Evolutionary conservation across 2,329 filamentous ascomycete genomes (phyloP), one percentile per base, ranked within the genome.

Genomic region (Ophiostoma sp.): DNA sequence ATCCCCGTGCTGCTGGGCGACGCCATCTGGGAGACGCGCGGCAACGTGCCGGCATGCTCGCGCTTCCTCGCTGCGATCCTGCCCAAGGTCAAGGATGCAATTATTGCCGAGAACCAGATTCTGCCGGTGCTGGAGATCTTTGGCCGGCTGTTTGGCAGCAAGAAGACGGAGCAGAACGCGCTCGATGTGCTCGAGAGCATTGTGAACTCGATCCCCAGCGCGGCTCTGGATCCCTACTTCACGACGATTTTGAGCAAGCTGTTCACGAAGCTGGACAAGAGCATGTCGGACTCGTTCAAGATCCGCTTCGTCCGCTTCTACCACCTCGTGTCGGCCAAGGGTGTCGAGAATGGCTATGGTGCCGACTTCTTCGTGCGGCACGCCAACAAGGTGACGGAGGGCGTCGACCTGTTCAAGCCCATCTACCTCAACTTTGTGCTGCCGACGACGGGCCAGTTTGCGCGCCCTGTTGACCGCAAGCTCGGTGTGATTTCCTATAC

Each of bases 61-160:
- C 89, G 95, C 69, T 84, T 99, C 64, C 81, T 99, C 64, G 87
- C 89, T 11, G 90, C 92, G 16, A 90, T 98, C 73, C 89, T 98
- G 73, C 88, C 91, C 16, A 89, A 91, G 73, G 90, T 89, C 40
- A 84, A 89, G 3, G 81, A 87, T 69, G 84, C 87, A 60, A 93
- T 99, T 73, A 81, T 91, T 18, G 84, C 87, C 38, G 88, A 90
- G 75, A 90, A 93, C 73, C 92, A 97, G 77, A 78, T 97, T 55
- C 92, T 96, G 76, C 87, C 91, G 3, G 87, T 98, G 65, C 84
- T 99, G n/a, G 92, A 93, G 69, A 95, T 99, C 71, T 99, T 98
- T 83, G 94, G 98, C 77, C 93, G 92, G 75, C 85, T 99, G 11
- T 83, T 97, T 58, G 84, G 85, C 3, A 88, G 86, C 72, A 97